A percentile compares a stretch with the other conserved stretches of the same genome.
These are phyloP conservation scores for Paragyromitra xinjiangensis DNA, from an alignment of 495 filamentous ascomycete species.

Conservation along the genomic window DNA sequence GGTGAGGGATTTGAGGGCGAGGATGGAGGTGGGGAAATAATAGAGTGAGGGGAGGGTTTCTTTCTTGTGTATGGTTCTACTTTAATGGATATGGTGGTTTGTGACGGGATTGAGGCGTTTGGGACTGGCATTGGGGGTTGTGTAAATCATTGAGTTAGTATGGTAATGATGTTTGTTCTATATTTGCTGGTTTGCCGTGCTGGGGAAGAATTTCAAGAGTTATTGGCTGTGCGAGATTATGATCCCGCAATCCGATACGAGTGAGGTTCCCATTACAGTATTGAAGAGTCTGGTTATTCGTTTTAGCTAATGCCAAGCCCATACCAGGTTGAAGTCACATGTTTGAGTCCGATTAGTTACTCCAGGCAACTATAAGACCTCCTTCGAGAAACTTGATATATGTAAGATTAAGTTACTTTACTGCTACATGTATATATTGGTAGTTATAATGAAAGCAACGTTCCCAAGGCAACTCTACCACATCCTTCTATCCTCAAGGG, in stretches of 20 bases:
- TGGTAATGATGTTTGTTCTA: background rate
- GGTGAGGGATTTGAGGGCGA: constrained; percentile 84
- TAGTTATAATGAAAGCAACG: too few species aligned
- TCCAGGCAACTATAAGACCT: too few species aligned
- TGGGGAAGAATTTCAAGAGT: background rate
- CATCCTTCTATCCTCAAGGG: too few species aligned
- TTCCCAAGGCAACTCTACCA: too few species aligned
- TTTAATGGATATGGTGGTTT: background rate
- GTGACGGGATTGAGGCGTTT: constrained; percentile 3
- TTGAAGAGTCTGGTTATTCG: background rate
- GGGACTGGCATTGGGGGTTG: constrained; percentile 3
- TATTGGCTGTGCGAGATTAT: background rate
- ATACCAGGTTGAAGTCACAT: too few species aligned
- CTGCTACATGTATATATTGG: too few species aligned
- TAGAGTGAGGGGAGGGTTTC: background rate
- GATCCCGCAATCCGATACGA: too few species aligned
- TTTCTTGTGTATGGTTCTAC: constrained; percentile 8
- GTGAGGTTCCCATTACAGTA: background rate
- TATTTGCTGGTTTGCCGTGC: background rate
- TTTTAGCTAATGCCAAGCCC: background rate
- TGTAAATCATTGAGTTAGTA: background rate
- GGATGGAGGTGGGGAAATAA: constrained; percentile 68
- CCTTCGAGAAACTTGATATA: too few species aligned
- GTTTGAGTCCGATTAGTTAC: too few species aligned
- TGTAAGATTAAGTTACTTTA: too few species aligned